Conservation (phyloP, 2,329 filamentous ascomycete genomes). For the Epichloe brachyelytri region DNA sequence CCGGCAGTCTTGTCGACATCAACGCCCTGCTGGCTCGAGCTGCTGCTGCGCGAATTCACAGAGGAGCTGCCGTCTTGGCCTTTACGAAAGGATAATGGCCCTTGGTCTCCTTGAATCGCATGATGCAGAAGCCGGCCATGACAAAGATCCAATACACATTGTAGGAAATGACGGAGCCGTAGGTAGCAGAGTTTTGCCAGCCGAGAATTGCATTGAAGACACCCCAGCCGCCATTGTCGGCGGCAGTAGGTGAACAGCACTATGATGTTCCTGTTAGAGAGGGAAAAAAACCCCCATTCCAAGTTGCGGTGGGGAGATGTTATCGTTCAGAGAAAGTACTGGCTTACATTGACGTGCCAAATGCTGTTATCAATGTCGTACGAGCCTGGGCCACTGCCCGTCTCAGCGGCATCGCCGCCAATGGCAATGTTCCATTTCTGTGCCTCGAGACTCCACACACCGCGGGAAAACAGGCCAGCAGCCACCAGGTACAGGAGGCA, state of each 20-base stretch:
- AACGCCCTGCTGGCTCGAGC: slow-evolving; percentile 15
- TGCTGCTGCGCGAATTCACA: slow-evolving; percentile 10
- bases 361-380: slow-evolving; percentile 69
- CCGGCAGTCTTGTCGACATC: slow-evolving; percentile 12
- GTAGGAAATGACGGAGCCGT: slow-evolving; percentile 76
- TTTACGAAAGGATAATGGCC: slow-evolving; percentile 36
- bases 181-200: slow-evolving; percentile 81
- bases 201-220: slow-evolving; percentile 78
- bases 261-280: slow-evolving; percentile 15
- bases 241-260: slow-evolving; percentile 65
- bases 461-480: slow-evolving; percentile 67
- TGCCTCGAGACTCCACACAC: slow-evolving; percentile 61
- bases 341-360: slow-evolving; percentile 67
- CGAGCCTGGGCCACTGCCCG: slow-evolving; percentile 52
- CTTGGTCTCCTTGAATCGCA: slow-evolving; percentile 53
- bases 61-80: slow-evolving; percentile 14
- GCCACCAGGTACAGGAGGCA: slow-evolving; percentile 76
- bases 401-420: slow-evolving; percentile 41
- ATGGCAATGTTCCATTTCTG: slow-evolving; percentile 55
- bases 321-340: too few species aligned
- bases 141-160: slow-evolving; percentile 77
- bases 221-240: slow-evolving; percentile 70
- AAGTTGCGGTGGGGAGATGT: too few species aligned
- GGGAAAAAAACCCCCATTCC: background rate
- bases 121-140: slow-evolving; percentile 51